Evolutionary conservation across 257 asterid genomes (phyloP), one percentile per base, ranked within the genome.

Genomic region (Solanum neorickii): DNA sequence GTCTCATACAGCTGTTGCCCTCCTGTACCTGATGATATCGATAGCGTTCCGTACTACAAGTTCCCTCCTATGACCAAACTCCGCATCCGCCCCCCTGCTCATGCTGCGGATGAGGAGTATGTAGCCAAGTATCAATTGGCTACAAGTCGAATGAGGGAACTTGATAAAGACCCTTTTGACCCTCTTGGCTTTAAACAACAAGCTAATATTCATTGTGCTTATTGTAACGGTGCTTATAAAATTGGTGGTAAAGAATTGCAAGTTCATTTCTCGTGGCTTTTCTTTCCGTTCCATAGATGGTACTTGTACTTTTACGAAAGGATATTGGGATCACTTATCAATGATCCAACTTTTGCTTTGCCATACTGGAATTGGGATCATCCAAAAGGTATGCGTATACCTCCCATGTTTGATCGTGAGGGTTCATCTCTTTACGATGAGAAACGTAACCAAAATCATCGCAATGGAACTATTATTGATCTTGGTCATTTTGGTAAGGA

Each of bases 181-280:
- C 92, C 92, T 1, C 70, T 88, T 15, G 87, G 65, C 15, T 87
- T 90, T 70, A 56, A 1, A 5, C 92, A 90, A 72, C 92, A 90
- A 88, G 92, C 92, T 12, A 87, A 84, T 12, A 41, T 90, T 44
- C 92, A 90, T 84, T 90, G 92, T 35, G 92, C 92, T 87, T 90
- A 90, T n/a, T 90, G 92, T 56, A 87, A 88, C 35, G 89, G 89
- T 29, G 77, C 89, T 16, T 90, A 90, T 27, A 60, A 46, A 2
- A 83, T 88, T 70, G 77, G 42, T n/a, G 91, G 86, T 4, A 23
- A 29, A 27, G 88, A 88, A 16, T 21, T 90, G n/a, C 89, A 88
- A 70, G 83, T 90, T 16, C 92, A 90, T 25, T 12, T 25, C 42
- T 89, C 90, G 0, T 89, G 91, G 91, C 91, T 87, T 18, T 89